Percentiles rank a stretch among this genome's conserved stretches.
These are phyloP conservation scores for Podospora bellae-mahoneyi DNA, from an alignment of 495 filamentous ascomycete species.

Conservation along the genomic window DNA sequence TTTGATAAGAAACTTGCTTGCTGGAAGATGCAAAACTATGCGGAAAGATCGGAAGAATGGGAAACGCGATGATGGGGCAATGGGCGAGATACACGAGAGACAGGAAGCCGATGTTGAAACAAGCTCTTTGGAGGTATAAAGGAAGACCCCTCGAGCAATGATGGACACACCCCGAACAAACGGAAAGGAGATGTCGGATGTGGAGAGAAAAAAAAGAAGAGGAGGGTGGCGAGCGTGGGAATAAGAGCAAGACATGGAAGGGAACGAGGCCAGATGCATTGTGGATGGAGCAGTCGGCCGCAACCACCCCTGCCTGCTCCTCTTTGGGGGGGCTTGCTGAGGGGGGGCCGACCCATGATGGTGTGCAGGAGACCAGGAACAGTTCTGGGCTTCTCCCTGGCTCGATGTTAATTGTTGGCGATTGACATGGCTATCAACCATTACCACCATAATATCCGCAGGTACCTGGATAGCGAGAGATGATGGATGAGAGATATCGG, in stretches of 20 bases:
- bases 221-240: not conserved
- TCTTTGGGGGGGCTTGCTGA: not conserved
- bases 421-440: not conserved
- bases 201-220: not conserved
- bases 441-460: slow-evolving; percentile 4
- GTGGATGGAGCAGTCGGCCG: not conserved
- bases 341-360: slow-evolving; percentile 6
- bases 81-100: slow-evolving; percentile 2
- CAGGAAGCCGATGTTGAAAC: not conserved
- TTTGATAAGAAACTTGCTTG: not conserved
- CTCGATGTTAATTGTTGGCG: slow-evolving; percentile 13
- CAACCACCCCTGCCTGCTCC: not conserved
- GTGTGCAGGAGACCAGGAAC: slow-evolving; percentile 4
- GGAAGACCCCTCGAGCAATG: not conserved
- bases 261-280: not conserved
- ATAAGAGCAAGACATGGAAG: not conserved
- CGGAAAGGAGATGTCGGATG: slow-evolving; percentile 1
- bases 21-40: not conserved
- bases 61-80: not conserved
- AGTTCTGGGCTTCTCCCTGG: not conserved
- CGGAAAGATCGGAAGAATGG: not conserved
- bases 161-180: slow-evolving; percentile 2
- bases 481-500: not conserved
- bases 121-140: not conserved
- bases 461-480: not conserved